A percentile compares a stretch with the other conserved stretches of the same genome.
These are phyloP conservation scores for Circinella minor DNA, from an alignment of 371 early-diverging fungal species.

Conservation along the genomic window DNA sequence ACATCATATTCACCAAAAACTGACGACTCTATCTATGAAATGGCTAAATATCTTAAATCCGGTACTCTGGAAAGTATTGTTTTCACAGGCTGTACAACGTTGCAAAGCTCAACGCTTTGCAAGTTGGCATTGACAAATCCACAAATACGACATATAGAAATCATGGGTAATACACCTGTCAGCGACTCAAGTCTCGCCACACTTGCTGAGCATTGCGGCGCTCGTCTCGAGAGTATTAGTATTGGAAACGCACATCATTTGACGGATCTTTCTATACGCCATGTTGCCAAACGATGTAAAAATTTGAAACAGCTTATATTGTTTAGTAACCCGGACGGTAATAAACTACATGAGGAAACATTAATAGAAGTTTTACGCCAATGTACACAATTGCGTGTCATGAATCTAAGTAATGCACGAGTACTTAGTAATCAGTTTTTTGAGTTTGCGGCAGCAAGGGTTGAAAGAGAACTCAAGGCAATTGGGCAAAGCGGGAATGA, in stretches of 20 bases:
- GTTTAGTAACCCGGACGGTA: constrained; percentile 43
- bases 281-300: constrained; percentile 36
- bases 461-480: constrained; percentile 32
- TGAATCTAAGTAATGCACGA: constrained; percentile 53
- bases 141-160: constrained; percentile 40
- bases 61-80: constrained; percentile 38
- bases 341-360: constrained; percentile 37
- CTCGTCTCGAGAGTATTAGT: constrained; percentile 36
- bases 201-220: constrained; percentile 40
- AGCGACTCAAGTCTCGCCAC: constrained; percentile 44
- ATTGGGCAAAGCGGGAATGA: constrained; percentile 9
- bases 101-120: constrained; percentile 49
- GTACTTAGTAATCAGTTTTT: constrained; percentile 39
- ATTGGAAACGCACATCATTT: constrained; percentile 48
- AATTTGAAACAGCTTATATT: constrained; percentile 38
- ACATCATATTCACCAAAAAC: constrained; percentile 49
- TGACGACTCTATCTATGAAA: constrained; percentile 54
- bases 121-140: constrained; percentile 52
- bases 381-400: constrained; percentile 30
- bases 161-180: constrained; percentile 46
- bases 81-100: constrained; percentile 39
- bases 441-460: constrained; percentile 34
- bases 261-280: constrained; percentile 39
- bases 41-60: constrained; percentile 48
- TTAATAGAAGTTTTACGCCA: constrained; percentile 36